Percentiles rank a stretch among this genome's conserved stretches.
phyloP scores from a whole-genome alignment of 2,329 filamentous ascomycete genomes.

The Aspergillus jensenii region DNA sequence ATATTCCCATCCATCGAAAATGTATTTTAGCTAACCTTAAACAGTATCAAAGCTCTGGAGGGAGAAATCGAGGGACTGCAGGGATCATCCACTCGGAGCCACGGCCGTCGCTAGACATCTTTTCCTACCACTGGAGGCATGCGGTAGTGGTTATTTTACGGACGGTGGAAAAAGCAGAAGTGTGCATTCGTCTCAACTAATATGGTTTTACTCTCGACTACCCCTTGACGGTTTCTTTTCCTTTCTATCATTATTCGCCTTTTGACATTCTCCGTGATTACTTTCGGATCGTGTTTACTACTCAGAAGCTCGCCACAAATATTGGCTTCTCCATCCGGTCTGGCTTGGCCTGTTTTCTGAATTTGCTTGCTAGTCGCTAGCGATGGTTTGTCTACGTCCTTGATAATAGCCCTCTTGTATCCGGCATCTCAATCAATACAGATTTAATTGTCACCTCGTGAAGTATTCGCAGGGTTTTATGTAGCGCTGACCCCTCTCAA shows the following conservation, averaged over 20 bases:
- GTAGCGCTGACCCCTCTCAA: not conserved
- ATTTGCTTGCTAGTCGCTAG: conserved; percentile 42
- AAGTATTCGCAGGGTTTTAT: not conserved
- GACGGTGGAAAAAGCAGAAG: conserved; percentile 26
- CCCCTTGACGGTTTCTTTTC: conserved; percentile 27
- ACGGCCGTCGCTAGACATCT: conserved; percentile 75
- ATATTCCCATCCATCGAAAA: not conserved
- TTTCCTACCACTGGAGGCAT: conserved; percentile 14
- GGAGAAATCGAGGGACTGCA: conserved; percentile 91
- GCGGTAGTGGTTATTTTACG: conserved; percentile 24
- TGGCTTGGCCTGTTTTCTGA: conserved; percentile 31
- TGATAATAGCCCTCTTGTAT: conserved; percentile 45
- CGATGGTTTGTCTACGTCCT: conserved; percentile 41
- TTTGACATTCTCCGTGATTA: conserved; percentile 14
- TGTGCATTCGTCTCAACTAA: conserved; percentile 30
- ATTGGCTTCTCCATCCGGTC: conserved; percentile 14
- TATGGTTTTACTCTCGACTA: conserved; percentile 37
- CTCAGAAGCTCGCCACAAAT: conserved; percentile 32
- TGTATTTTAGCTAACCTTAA: conserved; percentile 24
- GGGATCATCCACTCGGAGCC: conserved; percentile 83
- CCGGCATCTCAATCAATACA: conserved; percentile 42
- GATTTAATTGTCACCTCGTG: conserved; percentile 29
- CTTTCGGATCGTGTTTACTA: conserved; percentile 31
- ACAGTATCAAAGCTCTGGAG: conserved; percentile 61
- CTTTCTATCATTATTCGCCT: conserved; percentile 11